Conservation (phyloP, 2,329 filamentous ascomycete species). For the Epichloe uncinata region DNA sequence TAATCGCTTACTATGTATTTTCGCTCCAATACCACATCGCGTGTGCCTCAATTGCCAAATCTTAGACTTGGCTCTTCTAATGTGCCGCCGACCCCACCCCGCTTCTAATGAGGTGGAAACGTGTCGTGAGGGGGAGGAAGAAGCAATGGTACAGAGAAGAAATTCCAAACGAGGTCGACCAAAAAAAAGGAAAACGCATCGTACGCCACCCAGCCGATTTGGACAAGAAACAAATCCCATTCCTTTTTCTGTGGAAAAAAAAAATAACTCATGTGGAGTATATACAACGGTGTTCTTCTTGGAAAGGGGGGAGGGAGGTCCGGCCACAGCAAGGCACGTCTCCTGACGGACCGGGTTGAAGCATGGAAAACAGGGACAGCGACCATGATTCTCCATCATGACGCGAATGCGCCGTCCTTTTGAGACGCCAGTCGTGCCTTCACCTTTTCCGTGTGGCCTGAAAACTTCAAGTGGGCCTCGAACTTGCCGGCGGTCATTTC, state of each 20-base stretch:
- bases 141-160: neutral
- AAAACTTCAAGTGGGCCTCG: slow-evolving; percentile 81
- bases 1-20: too few species aligned
- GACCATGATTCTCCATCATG: neutral
- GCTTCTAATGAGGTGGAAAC: too few species aligned
- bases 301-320: too few species aligned
- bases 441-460: slow-evolving; percentile 62
- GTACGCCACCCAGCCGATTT: neutral
- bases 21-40: too few species aligned
- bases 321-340: too few species aligned
- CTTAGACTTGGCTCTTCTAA: too few species aligned
- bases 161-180: neutral
- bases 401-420: slow-evolving; percentile 5
- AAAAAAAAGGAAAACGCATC: neutral
- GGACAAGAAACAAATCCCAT: neutral
- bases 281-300: neutral
- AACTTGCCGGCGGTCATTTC: slow-evolving; percentile 81
- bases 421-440: slow-evolving; percentile 18
- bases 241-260: neutral
- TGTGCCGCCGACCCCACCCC: too few species aligned
- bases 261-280: too few species aligned
- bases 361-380: neutral
- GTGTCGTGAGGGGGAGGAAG: too few species aligned
- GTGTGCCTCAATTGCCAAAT: too few species aligned
- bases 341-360: neutral